Conservation (phyloP, 208 protist species). For the Vickermania ingenoplastis region DNA sequence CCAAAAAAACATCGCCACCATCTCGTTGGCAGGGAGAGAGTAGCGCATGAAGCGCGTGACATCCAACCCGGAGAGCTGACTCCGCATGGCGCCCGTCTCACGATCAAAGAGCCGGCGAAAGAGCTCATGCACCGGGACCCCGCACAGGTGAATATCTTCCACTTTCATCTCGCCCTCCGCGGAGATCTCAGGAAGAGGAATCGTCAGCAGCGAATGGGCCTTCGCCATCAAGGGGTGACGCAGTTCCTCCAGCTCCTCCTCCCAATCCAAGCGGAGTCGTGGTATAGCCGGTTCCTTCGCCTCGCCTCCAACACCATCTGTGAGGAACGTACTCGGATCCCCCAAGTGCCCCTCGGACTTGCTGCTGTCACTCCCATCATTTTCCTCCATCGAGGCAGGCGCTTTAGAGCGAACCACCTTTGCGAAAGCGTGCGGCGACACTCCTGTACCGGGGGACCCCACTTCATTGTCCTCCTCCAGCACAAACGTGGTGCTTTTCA, state of each 20-base stretch:
- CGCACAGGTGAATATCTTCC: slow-evolving; percentile 8
- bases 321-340: not conserved
- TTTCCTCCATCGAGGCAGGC: not conserved
- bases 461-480: no score
- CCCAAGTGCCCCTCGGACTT: not conserved
- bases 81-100: slow-evolving; percentile 26
- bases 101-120: slow-evolving; percentile 26
- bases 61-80: slow-evolving; percentile 34
- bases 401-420: not conserved
- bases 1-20: slow-evolving; percentile 58
- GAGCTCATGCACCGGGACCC: slow-evolving; percentile 12
- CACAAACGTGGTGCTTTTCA: slow-evolving; percentile 2
- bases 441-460: not conserved
- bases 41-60: slow-evolving; percentile 31
- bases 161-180: slow-evolving; percentile 11
- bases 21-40: slow-evolving; percentile 20
- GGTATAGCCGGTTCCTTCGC: not conserved
- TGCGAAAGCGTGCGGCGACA: not conserved
- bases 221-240: slow-evolving; percentile 13
- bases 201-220: slow-evolving; percentile 30
- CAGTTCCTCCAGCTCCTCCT: slow-evolving; percentile 1
- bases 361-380: not conserved
- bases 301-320: not conserved
- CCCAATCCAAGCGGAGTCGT: not conserved
- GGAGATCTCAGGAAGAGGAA: slow-evolving; percentile 12